These are phyloP conservation scores for Xylaria sp. DNA, from an alignment of 2,329 filamentous ascomycete genomes.

Conservation along the genomic window DNA sequence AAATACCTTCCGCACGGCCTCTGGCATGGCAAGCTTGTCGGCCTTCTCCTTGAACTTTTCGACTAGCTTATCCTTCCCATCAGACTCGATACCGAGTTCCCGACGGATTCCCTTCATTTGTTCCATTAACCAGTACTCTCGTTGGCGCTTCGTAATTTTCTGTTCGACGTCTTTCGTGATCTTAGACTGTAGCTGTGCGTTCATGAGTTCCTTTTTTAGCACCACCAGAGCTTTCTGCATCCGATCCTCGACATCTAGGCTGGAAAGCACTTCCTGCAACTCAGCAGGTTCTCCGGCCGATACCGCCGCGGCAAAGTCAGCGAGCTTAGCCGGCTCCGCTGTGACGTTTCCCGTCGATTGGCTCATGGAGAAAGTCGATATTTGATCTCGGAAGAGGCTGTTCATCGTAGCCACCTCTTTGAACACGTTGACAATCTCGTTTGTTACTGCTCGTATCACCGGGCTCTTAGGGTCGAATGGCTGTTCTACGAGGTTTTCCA, in stretches of 20 bases:
- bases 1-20: conserved; percentile 95
- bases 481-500: conserved; percentile 91
- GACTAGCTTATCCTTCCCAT: conserved; percentile 97
- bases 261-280: conserved; percentile 89
- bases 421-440: conserved; percentile 98
- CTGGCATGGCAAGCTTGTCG: conserved; percentile 93
- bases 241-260: conserved; percentile 90
- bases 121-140: conserved; percentile 99
- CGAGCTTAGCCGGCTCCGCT: conserved; percentile 92
- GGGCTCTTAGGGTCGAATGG: conserved; percentile 90
- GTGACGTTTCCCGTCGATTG: conserved; percentile 95
- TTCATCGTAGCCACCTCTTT: conserved; percentile 97
- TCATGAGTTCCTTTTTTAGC: conserved; percentile 98
- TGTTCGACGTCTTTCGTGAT: conserved; percentile 98
- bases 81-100: conserved; percentile 95
- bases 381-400: conserved; percentile 94
- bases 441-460: conserved; percentile 90
- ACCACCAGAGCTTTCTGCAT: conserved; percentile 92
- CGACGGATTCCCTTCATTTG: conserved; percentile 99
- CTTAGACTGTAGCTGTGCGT: conserved; percentile 95
- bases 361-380: conserved; percentile 96
- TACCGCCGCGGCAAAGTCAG: conserved; percentile 96
- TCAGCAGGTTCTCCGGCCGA: conserved; percentile 94
- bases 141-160: conserved; percentile 96
- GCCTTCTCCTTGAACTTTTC: conserved; percentile 98